These are phyloP conservation scores for Mucor plumbeus DNA, from an alignment of 371 early-diverging fungal species.

Conservation along the genomic window DNA sequence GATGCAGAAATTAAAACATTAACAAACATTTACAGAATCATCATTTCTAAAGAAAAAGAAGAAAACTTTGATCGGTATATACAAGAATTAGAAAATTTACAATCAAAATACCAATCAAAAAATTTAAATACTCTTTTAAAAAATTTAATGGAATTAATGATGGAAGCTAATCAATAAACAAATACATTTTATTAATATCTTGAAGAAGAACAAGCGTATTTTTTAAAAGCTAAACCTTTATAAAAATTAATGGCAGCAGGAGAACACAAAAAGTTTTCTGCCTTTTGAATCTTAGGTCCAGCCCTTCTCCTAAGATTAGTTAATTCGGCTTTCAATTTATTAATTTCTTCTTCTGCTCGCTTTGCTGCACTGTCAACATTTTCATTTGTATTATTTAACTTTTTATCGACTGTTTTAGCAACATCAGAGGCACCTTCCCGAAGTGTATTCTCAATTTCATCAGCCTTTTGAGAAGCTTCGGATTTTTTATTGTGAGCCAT, in stretches of 20 bases:
- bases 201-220: constrained; percentile 6
- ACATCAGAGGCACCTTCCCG: constrained; percentile 5
- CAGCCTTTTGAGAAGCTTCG: constrained; percentile 6
- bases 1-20: not conserved
- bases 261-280: constrained; percentile 43
- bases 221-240: constrained; percentile 38
- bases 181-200: not conserved
- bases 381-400: constrained; percentile 11
- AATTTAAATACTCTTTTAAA: not conserved
- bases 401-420: constrained; percentile 9
- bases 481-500: constrained; percentile 9
- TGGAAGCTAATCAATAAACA: not conserved
- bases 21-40: not conserved
- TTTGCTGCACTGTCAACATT: constrained; percentile 33
- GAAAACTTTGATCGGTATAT: not conserved
- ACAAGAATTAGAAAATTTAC: not conserved
- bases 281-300: constrained; percentile 45
- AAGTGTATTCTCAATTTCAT: constrained; percentile 19
- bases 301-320: constrained; percentile 39
- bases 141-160: not conserved
- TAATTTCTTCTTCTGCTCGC: constrained; percentile 42
- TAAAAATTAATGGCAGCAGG: constrained; percentile 45
- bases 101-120: not conserved
- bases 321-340: constrained; percentile 43
- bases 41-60: not conserved